Base-by-base conservation (phyloP, 805 yeast genomes). In the Lipomyces yamadae region DNA sequence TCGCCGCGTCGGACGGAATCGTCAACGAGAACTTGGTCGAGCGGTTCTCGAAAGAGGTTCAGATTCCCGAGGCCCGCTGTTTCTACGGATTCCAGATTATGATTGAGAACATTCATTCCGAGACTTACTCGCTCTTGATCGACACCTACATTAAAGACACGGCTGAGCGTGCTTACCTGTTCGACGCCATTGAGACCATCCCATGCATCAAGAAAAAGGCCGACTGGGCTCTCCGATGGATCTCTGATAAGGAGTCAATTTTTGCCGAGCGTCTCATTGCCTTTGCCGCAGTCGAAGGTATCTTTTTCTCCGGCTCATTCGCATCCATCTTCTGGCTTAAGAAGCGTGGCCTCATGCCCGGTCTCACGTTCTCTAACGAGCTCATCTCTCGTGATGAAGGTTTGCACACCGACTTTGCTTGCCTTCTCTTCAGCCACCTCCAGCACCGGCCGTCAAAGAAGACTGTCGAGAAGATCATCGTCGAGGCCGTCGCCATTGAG, bases 41-140 rank as follows among this genome's bases (percentile, higher is more conserved):
- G 82, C 93, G 96, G 79, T 94, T 94, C 83, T 89, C 96, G 65
- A 97, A 97, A 72, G 98, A 94, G 82, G 98, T 95, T 68, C 97
- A 93, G 81, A 82, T 91, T 72, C 95, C 99, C 65, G 99, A 94
- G 83, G 99, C 98, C 75, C 93, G 94, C 81, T 93, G 97, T 80
- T 95, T 94, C 85, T 94, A 94, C 80, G 99, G 99, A 58, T 94
- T 95, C 91, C 99, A 94, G 84, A 95, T 94, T 81, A 93, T 93
- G 98, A 95, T 95, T 94, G 99, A 94, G 83, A 94, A 95, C 85
- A 95, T 94, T 77, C 99, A 94, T 81, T 89, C 97, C 32, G 99
- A 94, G 83, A 95, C 98, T 58, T 94, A 94, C 83, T 94, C 98
- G 6, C 83, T 95, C 73, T 86, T 95, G 78, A 92, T 94, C 74